Base-by-base conservation (phyloP, 495 filamentous ascomycete species). In the Margaritispora aquatica region DNA sequence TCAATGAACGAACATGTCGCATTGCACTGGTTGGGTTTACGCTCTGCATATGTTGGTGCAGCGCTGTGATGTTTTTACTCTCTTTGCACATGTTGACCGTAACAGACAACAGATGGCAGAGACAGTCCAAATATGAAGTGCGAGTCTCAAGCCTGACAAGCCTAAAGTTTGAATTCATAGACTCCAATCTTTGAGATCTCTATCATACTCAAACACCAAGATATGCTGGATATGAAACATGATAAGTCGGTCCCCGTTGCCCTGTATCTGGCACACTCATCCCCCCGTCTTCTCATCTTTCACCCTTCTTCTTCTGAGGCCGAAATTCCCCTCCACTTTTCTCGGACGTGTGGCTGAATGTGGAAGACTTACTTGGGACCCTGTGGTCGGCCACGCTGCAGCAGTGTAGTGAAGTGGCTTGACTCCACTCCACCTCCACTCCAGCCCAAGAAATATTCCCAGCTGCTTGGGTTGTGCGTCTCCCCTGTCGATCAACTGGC, bases 401-500 rank as follows among this genome's bases (percentile, higher is more conserved):
- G n/a, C n/a, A n/a, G n/a, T n/a, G n/a, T n/a, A 48, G 44, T 48
- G 44, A n/a, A 57, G 26, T 27, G 27, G 26, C 24, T 55, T 21
- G 29, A 21, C 11, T n/a, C 20, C 17, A 24, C 23, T 26, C 48
- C 9, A 4, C 26, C 15, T 19, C 44, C 44, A 31, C 41, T 22
- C 26, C 13, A 58, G 20, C 15, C 29, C 46, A 46, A 56, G 34
- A 50, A 44, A 29, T 13, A 59, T 57, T 62, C 57, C 63, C 63
- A 62, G 57, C 55, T 54, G 24, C 57, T 51, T 41, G 63, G 62
- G 59, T 65, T 54, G n/a, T n/a, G n/a, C n/a, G n/a, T n/a, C 17
- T 31, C 63, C 59, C 55, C 47, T 51, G 47, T 31, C 31, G 1
- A 19, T 21, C 52, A 24, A 23, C 11, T 26, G 17, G 38, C 41